A percentile compares a stretch with the other conserved stretches of the same genome.
phyloP scores from a whole-genome alignment of 2,329 filamentous ascomycete species.

The Trichoderma lentiforme region DNA sequence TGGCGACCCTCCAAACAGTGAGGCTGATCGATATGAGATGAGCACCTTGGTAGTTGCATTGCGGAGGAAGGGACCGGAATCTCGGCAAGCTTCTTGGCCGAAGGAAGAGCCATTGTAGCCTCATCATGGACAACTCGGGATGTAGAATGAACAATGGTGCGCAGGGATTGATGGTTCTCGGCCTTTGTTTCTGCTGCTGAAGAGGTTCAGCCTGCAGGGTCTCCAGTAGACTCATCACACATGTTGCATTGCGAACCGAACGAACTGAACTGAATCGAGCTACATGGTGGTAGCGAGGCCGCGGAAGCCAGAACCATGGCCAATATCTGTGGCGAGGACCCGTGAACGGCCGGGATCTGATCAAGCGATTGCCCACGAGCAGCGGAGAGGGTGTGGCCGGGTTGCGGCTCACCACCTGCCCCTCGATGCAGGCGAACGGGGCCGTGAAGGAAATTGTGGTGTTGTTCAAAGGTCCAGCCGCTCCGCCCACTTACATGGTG shows the following conservation, averaged over 20 bases:
- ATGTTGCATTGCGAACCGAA: not conserved
- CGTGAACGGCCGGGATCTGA: not conserved
- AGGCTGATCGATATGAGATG: constrained; percentile 2
- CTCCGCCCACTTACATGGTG: constrained; percentile 1
- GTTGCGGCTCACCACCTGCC: not conserved
- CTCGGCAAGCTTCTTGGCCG: not conserved
- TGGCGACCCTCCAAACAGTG: not conserved
- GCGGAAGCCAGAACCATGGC: not conserved
- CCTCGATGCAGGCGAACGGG: constrained; percentile 2
- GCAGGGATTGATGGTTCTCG: not conserved
- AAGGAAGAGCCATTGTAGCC: not conserved
- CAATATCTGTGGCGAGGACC: not conserved
- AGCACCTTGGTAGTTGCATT: not conserved
- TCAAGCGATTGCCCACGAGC: not conserved
- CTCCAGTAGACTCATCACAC: not conserved
- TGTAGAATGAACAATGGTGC: not conserved
- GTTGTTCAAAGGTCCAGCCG: not conserved
- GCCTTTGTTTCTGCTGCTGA: not conserved
- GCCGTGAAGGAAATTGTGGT: not conserved
- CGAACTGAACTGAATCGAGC: not conserved
- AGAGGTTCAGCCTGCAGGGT: not conserved
- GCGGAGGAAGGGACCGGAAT: not conserved
- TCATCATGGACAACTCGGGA: not conserved
- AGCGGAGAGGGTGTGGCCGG: not conserved
- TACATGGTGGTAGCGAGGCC: not conserved